Base-by-base conservation (phyloP, 352 stramenopile genomes). In the Phytopythium cucurbitacearum region DNA sequence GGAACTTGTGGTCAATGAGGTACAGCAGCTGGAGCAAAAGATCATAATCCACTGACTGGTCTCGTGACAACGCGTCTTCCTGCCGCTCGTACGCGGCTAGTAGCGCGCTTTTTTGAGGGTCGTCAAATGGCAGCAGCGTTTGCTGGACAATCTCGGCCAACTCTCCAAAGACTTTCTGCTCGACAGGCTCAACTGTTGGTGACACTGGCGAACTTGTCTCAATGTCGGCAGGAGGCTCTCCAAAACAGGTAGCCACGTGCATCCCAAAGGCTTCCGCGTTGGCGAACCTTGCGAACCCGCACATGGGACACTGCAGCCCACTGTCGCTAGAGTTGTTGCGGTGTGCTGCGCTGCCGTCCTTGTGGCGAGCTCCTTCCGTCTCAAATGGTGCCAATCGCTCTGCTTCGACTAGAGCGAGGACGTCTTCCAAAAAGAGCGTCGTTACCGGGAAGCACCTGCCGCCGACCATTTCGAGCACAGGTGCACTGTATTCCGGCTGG, bases 361-460 rank as follows among this genome's bases (percentile, higher is more conserved):
- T 56, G 35, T 5, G 9, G 36, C 1, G 39, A 33, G 13, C 13
- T 34, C 5, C 15, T 3, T 2, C 35, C 12, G 4, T 38, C 33
- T 39, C 48, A 40, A 77, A 57, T 47, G 55, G 62, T 37, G 56
- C 63, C 16, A 46, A 69, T 40, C 48, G 59, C 47, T 69, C 65
- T 42, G 51, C 69, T 6, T 76, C 54, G 6, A 88, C 62, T 38
- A 93, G 47, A 6, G 68, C 68, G 5, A 94, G 53, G 2, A 89
- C 57, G 37, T 94, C 83, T 68, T 98, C 95, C 9, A 98, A 68
- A 54, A 97, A 98, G 13, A 98, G 95, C 36, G 87, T 91, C 48
- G 95, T 87, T 7, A 98, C 91, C 0, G 93, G 93, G 50, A 81
- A 95, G 33, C 85, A 97, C 6, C 91, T 77, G 8, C 87, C 89